Evolutionary conservation across 1,284 basidiomycete genomes (phyloP).

Genomic region (Sphagnurus paluster): DNA sequence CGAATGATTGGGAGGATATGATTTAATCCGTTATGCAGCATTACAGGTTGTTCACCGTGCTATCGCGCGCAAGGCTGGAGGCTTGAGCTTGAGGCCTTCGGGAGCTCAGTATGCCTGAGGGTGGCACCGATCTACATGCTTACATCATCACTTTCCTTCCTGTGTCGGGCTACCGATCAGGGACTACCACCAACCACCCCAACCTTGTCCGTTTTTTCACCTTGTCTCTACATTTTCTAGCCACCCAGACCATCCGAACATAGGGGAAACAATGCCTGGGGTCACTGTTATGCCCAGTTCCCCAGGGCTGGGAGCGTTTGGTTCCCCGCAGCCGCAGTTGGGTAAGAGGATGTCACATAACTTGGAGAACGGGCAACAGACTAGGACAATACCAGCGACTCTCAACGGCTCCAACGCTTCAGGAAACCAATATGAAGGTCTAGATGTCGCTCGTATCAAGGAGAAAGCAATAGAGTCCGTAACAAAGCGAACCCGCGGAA

Average conservation of each 20-base stretch:
- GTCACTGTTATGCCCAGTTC: constrained; percentile 34
- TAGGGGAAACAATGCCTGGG: constrained; percentile 33
- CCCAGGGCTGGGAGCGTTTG: constrained; percentile 30
- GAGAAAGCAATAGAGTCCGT: constrained; percentile 58
- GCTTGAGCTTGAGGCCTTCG: neutral
- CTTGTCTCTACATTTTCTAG: constrained; percentile 10
- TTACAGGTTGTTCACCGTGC: too few relatives aligned
- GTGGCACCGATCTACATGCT: constrained; percentile 6
- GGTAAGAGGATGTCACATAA: constrained; percentile 20
- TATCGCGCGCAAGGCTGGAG: too few relatives aligned
- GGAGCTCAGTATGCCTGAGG: neutral
- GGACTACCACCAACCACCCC: constrained; percentile 6
- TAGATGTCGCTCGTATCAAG: constrained; percentile 65
- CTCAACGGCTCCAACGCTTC: constrained; percentile 18
- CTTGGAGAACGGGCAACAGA: constrained; percentile 19
- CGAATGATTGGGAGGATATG: too few relatives aligned
- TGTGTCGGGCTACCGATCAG: constrained; percentile 5
- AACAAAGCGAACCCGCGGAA: constrained; percentile 50
- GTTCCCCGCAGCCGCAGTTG: constrained; percentile 25
- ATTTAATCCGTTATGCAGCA: too few relatives aligned
- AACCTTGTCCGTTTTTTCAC: constrained; percentile 9
- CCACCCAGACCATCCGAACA: constrained; percentile 10
- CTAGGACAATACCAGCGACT: constrained; percentile 18
- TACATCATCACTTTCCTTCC: constrained; percentile 21
- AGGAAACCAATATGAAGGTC: constrained; percentile 27